A percentile compares a stretch with the other conserved stretches of the same genome.
Evolutionary conservation across 768 basidiomycete species (phyloP).

Genomic region (Calvatia gigantea): DNA sequence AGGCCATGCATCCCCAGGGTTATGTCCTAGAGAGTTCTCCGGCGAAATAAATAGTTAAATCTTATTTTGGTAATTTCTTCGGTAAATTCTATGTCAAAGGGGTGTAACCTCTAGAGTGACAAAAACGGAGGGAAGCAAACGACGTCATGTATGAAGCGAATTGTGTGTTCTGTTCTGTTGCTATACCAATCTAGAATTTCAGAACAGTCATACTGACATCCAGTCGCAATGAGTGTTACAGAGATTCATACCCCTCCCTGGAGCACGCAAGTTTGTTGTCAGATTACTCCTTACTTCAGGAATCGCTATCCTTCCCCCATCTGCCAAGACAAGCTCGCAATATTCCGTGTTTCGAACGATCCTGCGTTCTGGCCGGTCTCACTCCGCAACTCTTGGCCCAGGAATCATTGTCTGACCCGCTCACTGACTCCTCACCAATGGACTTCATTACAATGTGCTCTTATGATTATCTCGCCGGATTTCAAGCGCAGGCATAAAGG

Average conservation of each 20-base stretch:
- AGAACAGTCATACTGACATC: not conserved
- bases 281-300: not conserved
- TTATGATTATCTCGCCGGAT: not conserved
- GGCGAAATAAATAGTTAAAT: constrained; percentile 1
- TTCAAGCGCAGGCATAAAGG: not conserved
- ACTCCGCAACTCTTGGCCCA: not conserved
- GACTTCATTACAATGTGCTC: not conserved
- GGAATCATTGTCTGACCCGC: not conserved
- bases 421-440: not conserved
- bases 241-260: not conserved
- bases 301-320: not conserved
- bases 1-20: not conserved
- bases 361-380: not conserved
- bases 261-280: not conserved
- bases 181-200: not conserved
- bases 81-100: not conserved
- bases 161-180: constrained; percentile 7
- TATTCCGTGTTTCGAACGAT: not conserved
- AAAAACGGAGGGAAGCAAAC: not conserved
- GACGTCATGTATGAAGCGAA: constrained; percentile 9
- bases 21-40: not conserved
- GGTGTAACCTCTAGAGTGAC: not conserved
- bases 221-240: not conserved
- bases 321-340: not conserved
- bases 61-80: not conserved